phyloP scores from a whole-genome alignment of 2,329 filamentous ascomycete species.

The Monosporascus sp. region DNA sequence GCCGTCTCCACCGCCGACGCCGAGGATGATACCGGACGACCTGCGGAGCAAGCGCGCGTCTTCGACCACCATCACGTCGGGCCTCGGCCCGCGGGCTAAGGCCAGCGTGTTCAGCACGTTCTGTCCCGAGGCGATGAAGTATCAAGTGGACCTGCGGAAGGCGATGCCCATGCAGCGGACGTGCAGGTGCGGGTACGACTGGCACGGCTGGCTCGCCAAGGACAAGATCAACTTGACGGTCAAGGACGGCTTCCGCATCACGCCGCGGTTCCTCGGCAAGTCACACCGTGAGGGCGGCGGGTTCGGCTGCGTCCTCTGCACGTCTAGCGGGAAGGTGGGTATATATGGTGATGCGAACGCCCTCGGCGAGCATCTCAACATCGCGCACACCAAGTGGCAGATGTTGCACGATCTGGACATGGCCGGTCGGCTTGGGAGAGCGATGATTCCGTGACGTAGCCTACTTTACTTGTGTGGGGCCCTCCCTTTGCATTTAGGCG shows the following conservation, averaged over 20 bases:
- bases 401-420: slow-evolving; percentile 34
- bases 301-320: slow-evolving; percentile 35
- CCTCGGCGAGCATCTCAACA: slow-evolving; percentile 31
- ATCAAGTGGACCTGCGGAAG: slow-evolving; percentile 31
- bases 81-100: slow-evolving; percentile 17
- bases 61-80: slow-evolving; percentile 1
- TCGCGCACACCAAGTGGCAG: slow-evolving; percentile 36
- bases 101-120: slow-evolving; percentile 36
- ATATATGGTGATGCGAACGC: slow-evolving; percentile 26
- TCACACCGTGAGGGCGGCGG: slow-evolving; percentile 29
- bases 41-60: slow-evolving; percentile 13
- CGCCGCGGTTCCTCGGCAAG: slow-evolving; percentile 34
- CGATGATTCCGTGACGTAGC: not conserved
- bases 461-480: not conserved
- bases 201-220: slow-evolving; percentile 14
- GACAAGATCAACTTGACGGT: slow-evolving; percentile 18
- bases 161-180: slow-evolving; percentile 18
- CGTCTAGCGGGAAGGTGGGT: slow-evolving; percentile 29
- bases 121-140: slow-evolving; percentile 33
- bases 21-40: slow-evolving; percentile 18
- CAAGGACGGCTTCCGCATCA: slow-evolving; percentile 35
- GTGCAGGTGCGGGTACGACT: slow-evolving; percentile 33
- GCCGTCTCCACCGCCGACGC: slow-evolving; percentile 28
- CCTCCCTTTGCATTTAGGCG: too few relatives aligned
- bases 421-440: slow-evolving; percentile 7